Conservation (phyloP, 768 basidiomycete species). For the Amyloporia xantha region DNA sequence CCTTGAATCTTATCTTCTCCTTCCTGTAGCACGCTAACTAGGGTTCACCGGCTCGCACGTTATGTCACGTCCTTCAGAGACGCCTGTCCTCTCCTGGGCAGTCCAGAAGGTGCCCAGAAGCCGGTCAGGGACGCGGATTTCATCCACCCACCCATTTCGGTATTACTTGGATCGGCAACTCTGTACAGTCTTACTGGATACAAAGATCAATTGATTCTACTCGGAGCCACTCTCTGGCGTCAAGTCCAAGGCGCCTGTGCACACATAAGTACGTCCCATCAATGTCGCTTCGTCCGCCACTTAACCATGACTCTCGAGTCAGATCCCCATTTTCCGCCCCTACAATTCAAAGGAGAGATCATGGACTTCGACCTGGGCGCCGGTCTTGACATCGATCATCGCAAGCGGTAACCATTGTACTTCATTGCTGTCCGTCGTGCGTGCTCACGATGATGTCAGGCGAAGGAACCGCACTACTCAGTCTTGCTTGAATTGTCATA, state of each 20-base stretch:
- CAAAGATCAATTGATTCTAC: conserved; percentile 12
- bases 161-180: conserved; percentile 10
- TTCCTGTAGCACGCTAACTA: conserved; percentile 10
- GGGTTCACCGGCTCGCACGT: conserved; percentile 13
- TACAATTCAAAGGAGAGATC: conserved; percentile 69
- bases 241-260: conserved; percentile 12
- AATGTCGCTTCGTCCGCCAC: conserved; percentile 12
- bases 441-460: conserved; percentile 58
- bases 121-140: conserved; percentile 14
- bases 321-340: conserved; percentile 19
- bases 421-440: conserved; percentile 5
- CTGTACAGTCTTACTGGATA: conserved; percentile 9
- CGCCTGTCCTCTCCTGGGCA: conserved; percentile 10
- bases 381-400: conserved; percentile 25
- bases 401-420: conserved; percentile 20
- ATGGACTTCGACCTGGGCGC: conserved; percentile 62
- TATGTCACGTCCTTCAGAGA: conserved; percentile 14
- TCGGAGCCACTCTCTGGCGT: conserved; percentile 11
- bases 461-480: conserved; percentile 90
- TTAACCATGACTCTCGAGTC: conserved; percentile 15
- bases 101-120: conserved; percentile 14
- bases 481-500: conserved; percentile 84
- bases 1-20: conserved; percentile 19
- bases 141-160: conserved; percentile 12
- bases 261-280: conserved; percentile 16